Percentiles rank a stretch among this genome's conserved stretches.
These are phyloP conservation scores for Harringtonia aguacate DNA, from an alignment of 2,329 filamentous ascomycete species.

Conservation along the genomic window DNA sequence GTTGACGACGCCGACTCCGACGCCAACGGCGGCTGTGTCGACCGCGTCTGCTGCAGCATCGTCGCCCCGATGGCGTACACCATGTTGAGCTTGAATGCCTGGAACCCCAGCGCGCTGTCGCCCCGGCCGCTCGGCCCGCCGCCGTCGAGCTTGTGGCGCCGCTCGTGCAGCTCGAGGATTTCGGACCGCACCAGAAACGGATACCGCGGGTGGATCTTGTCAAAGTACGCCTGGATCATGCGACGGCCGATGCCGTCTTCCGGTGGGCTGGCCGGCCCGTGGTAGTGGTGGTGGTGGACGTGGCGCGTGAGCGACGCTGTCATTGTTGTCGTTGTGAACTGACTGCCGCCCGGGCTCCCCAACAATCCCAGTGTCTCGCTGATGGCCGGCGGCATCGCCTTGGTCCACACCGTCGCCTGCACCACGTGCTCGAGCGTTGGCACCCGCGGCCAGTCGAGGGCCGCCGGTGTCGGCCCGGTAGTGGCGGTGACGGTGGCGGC, in stretches of 20 bases:
- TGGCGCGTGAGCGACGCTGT: too few relatives aligned
- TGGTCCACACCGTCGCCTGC: conserved; percentile 42
- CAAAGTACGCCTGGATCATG: conserved; percentile 13
- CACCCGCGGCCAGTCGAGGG: background rate
- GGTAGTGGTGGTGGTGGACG: background rate
- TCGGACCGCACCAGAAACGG: conserved; percentile 35
- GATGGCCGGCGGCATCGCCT: conserved; percentile 21
- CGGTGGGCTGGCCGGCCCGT: background rate
- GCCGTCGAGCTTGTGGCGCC: conserved; percentile 20
- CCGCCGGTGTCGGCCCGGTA: background rate
- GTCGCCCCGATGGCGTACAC: conserved; percentile 40
- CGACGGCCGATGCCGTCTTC: background rate
- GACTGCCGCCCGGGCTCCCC: too few relatives aligned
- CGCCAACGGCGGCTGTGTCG: background rate
- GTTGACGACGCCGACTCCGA: background rate
- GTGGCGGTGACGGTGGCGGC: background rate
- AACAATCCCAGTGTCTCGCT: too few relatives aligned
- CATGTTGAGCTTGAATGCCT: conserved; percentile 38
- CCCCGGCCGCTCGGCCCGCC: conserved; percentile 1
- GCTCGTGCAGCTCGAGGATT: conserved; percentile 30
- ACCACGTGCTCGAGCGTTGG: conserved; percentile 35
- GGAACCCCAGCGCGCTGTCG: conserved; percentile 19
- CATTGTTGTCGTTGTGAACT: too few relatives aligned
- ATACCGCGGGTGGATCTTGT: conserved; percentile 29
- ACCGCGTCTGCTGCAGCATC: conserved; percentile 23